phyloP scores from a whole-genome alignment of 768 basidiomycete species.

The Phylloporus scabripes region DNA sequence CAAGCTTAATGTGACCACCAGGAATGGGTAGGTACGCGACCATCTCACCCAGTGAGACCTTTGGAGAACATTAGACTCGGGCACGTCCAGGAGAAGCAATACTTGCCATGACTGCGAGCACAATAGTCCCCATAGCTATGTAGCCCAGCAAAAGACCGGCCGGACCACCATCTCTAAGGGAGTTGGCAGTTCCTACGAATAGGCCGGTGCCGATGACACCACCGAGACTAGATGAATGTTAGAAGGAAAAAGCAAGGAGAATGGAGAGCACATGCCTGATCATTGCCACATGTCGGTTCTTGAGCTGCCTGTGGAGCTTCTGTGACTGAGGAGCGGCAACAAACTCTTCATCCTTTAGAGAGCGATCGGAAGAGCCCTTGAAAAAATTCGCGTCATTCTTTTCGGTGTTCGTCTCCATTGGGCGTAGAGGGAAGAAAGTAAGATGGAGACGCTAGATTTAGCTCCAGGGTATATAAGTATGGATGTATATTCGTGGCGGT shows the following conservation, averaged over 20 bases:
- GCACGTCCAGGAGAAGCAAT: too few relatives aligned
- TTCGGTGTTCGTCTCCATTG: constrained; percentile 14
- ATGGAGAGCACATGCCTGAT: constrained; percentile 46
- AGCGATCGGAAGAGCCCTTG: constrained; percentile 11
- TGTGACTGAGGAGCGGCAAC: neutral
- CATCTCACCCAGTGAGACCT: constrained; percentile 60
- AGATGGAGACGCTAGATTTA: too few relatives aligned
- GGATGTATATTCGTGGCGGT: too few relatives aligned
- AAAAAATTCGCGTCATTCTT: constrained; percentile 12
- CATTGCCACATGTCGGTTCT: constrained; percentile 79
- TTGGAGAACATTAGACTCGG: neutral
- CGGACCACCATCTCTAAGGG: constrained; percentile 57
- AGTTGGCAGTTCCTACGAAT: constrained; percentile 59
- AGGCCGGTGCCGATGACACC: constrained; percentile 57
- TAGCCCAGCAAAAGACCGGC: constrained; percentile 74
- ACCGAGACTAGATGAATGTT: constrained; percentile 43
- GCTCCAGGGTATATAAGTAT: neutral
- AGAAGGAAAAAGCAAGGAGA: neutral
- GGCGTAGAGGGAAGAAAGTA: too few relatives aligned
- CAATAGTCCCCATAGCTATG: constrained; percentile 56
- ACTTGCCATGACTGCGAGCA: constrained; percentile 65
- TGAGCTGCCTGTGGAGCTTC: constrained; percentile 53
- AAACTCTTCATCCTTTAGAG: constrained; percentile 21
- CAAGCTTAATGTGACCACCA: constrained; percentile 75
- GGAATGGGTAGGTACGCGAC: constrained; percentile 71